phyloP scores from a whole-genome alignment of 2,329 filamentous ascomycete genomes.

The Sporothrix protearum region DNA sequence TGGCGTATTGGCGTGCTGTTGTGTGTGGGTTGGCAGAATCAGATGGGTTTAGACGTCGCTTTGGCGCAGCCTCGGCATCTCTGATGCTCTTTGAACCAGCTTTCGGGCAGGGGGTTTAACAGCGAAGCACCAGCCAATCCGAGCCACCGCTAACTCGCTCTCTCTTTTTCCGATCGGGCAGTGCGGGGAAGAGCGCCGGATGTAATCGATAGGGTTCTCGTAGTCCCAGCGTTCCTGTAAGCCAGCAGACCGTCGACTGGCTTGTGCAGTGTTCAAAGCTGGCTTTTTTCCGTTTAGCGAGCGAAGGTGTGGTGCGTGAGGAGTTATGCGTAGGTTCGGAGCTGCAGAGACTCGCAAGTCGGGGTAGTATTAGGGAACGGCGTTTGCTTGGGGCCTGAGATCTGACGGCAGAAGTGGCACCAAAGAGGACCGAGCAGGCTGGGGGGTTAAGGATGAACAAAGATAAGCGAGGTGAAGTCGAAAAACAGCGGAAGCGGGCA shows the following conservation, averaged over 20 bases:
- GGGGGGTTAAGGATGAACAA: background rate
- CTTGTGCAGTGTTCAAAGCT: no score
- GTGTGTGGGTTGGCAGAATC: background rate
- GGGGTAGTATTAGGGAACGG: background rate
- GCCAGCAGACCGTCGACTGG: no score
- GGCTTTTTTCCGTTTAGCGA: background rate
- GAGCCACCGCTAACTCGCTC: background rate
- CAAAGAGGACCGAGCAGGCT: background rate
- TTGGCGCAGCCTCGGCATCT: constrained; percentile 18
- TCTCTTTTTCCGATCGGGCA: background rate
- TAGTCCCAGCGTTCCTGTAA: background rate
- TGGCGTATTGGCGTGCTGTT: background rate
- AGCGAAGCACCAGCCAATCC: no score
- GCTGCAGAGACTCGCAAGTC: background rate
- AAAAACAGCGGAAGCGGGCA: background rate
- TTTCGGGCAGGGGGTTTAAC: background rate
- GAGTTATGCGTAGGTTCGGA: background rate
- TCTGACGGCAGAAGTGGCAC: background rate
- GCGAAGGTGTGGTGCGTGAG: background rate
- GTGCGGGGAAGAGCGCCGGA: background rate
- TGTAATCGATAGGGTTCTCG: background rate
- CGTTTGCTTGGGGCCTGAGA: background rate
- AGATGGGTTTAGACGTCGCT: constrained; percentile 3
- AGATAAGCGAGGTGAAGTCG: background rate
- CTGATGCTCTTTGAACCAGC: background rate